Percentiles rank a stretch among this genome's conserved stretches.
These are phyloP conservation scores for Fraxinus excelsior DNA, from an alignment of 257 asterid genomes.

Conservation along the genomic window DNA sequence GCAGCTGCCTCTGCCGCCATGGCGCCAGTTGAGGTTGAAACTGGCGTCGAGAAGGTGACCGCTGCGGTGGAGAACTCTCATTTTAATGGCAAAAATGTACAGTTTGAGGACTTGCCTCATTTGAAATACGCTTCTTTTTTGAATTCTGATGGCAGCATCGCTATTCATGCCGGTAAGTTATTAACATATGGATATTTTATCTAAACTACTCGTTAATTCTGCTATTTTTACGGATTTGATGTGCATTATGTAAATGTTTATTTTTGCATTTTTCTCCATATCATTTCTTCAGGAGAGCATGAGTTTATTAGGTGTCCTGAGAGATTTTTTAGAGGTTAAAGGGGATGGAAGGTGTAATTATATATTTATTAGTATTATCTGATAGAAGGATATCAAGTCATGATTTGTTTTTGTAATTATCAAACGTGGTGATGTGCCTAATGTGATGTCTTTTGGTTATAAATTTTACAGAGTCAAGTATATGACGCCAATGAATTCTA, in stretches of 20 bases:
- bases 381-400: background rate
- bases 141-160: slow-evolving; percentile 77
- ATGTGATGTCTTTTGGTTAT: background rate
- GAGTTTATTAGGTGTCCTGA: background rate
- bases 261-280: background rate
- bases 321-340: background rate
- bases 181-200: background rate
- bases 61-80: slow-evolving; percentile 35
- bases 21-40: slow-evolving; percentile 41
- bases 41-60: slow-evolving; percentile 43
- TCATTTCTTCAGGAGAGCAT: background rate
- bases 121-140: slow-evolving; percentile 65
- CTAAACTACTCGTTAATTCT: background rate
- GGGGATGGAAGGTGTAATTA: too few species aligned
- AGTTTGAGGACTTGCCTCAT: slow-evolving; percentile 48
- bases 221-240: background rate
- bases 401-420: background rate
- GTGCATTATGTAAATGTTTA: background rate
- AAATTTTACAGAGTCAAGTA: background rate
- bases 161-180: slow-evolving; percentile 90
- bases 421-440: background rate
- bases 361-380: background rate
- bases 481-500: background rate
- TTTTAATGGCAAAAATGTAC: slow-evolving; percentile 45
- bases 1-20: slow-evolving; percentile 45